Evolutionary conservation across 2,329 filamentous ascomycete species (phyloP).

Genomic region (Massarina eburnea): DNA sequence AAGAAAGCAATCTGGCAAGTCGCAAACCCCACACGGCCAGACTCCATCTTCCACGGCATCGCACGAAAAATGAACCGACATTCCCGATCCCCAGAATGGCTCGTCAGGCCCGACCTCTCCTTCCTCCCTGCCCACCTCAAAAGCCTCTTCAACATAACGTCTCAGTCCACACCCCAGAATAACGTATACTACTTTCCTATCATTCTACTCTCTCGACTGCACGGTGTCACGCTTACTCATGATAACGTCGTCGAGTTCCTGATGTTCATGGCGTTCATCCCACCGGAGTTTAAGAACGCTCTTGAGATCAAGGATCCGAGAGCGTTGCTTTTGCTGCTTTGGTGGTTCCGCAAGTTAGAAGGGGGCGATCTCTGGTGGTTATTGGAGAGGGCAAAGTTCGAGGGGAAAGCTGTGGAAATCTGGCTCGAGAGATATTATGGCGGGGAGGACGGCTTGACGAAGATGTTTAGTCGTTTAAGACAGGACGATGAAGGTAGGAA

Average conservation of each 20-base stretch:
- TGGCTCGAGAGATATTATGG: conserved; percentile 24
- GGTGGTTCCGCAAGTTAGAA: conserved; percentile 55
- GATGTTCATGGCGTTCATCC: conserved; percentile 51
- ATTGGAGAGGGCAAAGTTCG: conserved; percentile 23
- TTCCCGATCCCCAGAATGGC: conserved; percentile 19
- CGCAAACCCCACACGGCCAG: conserved; percentile 50
- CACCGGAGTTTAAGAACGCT: conserved; percentile 48
- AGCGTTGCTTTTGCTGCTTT: conserved; percentile 58
- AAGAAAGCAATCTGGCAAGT: conserved; percentile 59
- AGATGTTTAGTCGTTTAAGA: conserved; percentile 9
- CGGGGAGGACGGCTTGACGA: conserved; percentile 12
- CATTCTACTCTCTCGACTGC: conserved; percentile 43
- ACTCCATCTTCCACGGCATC: conserved; percentile 51
- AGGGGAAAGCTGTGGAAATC: conserved; percentile 24
- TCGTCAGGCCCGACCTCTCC: conserved; percentile 9
- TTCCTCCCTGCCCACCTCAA: conserved; percentile 40
- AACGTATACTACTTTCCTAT: conserved; percentile 34
- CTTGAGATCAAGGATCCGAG: conserved; percentile 55
- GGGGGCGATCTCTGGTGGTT: conserved; percentile 32
- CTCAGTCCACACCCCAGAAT: conserved; percentile 17
- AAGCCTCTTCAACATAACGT: conserved; percentile 26
- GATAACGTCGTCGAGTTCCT: conserved; percentile 51
- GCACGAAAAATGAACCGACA: conserved; percentile 19
- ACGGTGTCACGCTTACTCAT: conserved; percentile 41
- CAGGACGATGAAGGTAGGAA: background rate